Base-by-base conservation (phyloP, 108 stramenopile species). In the Nitzschia inconspicua region DNA sequence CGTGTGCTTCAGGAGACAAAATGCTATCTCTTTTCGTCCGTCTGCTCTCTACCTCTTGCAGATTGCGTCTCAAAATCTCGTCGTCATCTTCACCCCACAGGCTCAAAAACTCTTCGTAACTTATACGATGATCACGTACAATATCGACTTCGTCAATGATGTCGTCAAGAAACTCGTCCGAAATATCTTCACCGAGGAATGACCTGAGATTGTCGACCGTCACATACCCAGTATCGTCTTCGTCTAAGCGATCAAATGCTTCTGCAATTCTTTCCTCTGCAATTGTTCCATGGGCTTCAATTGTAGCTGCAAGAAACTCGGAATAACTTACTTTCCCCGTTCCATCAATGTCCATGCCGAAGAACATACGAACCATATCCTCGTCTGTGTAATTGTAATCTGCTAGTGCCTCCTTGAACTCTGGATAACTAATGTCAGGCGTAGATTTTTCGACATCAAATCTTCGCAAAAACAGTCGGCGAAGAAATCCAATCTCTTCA, bases 81-180 rank as follows among this genome's bases (percentile, higher is more conserved):
- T 60, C 61, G 29, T 6, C 26, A 25, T 19, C 19, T 0, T 54
- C 70, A 44, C 63, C 59, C 70, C 70, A 69, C 35, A 76, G 18
- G 3, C 42, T 57, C 41, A 73, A 25, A 41, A 79, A 79, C 46
- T 96, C 89, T 44, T 94, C 84, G 57, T 87, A 86, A 39, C 50
- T 73, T 53, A 98, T 60, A 18, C 63, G 62, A 40, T 68, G 43
- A 58, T 98, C 91, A 3, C 78, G 48, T 30, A 88, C 78, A 20
- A 68, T 43, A 76, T 97, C 96, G 13, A 81, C 97, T 50, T 96
- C 85, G 18, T 84, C 84, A 54, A 99, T 96, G 76, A 99, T 88
- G 56, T 72, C 83, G 32, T 82, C 60, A 22, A 89, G 67, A 57
- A 78, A 73, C 16, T 77, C 65, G 36, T 59, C 39, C 10, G 88